Conservation (phyloP, 2,329 filamentous ascomycete genomes). For the Waltergamsia citrina region DNA sequence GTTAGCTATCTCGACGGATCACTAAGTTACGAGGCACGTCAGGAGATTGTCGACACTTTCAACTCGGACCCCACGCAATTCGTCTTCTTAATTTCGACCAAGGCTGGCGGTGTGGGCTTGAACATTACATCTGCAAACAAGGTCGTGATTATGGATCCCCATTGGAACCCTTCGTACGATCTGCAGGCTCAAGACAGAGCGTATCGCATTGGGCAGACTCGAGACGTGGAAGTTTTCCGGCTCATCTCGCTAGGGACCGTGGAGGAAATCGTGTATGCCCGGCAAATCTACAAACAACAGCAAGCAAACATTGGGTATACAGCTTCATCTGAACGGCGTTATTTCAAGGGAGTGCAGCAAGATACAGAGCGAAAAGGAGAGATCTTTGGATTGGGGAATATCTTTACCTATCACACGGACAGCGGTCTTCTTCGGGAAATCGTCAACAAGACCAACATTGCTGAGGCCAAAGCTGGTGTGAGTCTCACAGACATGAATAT, state of each 20-base stretch:
- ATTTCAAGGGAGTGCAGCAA: conserved; percentile 91
- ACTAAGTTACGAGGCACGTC: conserved; percentile 74
- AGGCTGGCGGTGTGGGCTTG: conserved; percentile 83
- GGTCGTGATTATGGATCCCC: conserved; percentile 92
- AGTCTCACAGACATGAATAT: conserved; percentile 69
- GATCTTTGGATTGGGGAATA: conserved; percentile 82
- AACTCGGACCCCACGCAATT: conserved; percentile 83
- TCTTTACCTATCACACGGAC: conserved; percentile 74
- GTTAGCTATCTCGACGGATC: conserved; percentile 85
- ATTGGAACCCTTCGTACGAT: conserved; percentile 95
- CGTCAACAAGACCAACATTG: conserved; percentile 96
- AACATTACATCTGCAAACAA: conserved; percentile 98
- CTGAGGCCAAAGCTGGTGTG: conserved; percentile 82
- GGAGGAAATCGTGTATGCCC: conserved; percentile 93
- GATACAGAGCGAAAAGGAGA: conserved; percentile 77
- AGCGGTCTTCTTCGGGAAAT: conserved; percentile 85
- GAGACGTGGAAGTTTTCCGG: conserved; percentile 92
- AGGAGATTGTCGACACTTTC: conserved; percentile 78
- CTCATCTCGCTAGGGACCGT: conserved; percentile 87
- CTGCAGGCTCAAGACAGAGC: conserved; percentile 93
- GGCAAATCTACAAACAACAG: conserved; percentile 98
- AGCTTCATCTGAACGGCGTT: conserved; percentile 82
- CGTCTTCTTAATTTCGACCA: conserved; percentile 91
- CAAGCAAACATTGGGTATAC: conserved; percentile 97
- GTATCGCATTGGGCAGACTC: conserved; percentile 86